Percentiles rank a stretch among this genome's conserved stretches.
Evolutionary conservation across 2,329 filamentous ascomycete genomes (phyloP).

Genomic region (Colletotrichum caudatum): DNA sequence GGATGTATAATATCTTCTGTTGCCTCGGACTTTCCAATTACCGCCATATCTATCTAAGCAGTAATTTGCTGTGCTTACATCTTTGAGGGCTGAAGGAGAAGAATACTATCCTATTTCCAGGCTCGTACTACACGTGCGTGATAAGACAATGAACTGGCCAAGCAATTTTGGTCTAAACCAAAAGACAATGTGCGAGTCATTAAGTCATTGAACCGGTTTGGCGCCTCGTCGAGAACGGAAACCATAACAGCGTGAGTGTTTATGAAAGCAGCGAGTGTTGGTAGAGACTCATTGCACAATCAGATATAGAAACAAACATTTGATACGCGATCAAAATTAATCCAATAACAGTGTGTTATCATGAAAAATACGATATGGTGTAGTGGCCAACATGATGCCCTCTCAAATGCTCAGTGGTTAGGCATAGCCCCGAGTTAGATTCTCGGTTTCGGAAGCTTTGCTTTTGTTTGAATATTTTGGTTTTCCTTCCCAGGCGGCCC

Average conservation of each 20-base stretch:
- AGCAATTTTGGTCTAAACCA: not conserved
- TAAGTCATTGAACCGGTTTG: too few species aligned
- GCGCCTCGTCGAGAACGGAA: not conserved
- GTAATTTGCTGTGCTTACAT: not conserved
- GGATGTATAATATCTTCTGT: not conserved
- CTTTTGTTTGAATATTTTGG: not conserved
- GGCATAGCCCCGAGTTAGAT: constrained; percentile 42
- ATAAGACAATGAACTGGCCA: not conserved
- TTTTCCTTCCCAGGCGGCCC: too few species aligned
- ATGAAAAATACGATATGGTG: constrained; percentile 30
- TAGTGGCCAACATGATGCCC: constrained; percentile 40
- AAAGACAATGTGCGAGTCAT: not conserved
- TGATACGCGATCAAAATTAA: too few species aligned
- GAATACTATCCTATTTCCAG: not conserved
- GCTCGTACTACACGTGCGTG: not conserved
- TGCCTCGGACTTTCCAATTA: not conserved
- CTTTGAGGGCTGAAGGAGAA: not conserved
- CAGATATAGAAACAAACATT: too few species aligned
- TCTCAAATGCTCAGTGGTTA: constrained; percentile 17
- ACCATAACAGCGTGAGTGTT: not conserved
- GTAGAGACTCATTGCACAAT: too few species aligned
- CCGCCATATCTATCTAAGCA: not conserved
- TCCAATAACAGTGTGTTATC: too few species aligned
- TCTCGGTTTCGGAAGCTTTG: constrained; percentile 35
- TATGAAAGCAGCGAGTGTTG: not conserved